Base-by-base conservation (phyloP, 192 early-diverging fungal genomes). In the Coemansia sp. region DNA sequence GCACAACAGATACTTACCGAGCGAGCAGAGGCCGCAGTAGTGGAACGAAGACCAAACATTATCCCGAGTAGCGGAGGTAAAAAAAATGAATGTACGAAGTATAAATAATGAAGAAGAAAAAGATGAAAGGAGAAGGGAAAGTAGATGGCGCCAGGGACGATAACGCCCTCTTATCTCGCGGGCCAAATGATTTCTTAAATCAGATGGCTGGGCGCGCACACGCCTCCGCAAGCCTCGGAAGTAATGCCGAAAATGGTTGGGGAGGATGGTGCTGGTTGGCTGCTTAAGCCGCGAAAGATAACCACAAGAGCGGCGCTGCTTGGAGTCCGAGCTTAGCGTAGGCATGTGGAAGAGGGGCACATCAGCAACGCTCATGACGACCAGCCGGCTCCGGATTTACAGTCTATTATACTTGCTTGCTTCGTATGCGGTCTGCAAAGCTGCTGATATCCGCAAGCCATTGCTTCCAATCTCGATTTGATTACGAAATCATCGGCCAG, bases 21-120 rank as follows among this genome's bases (percentile, higher is more conserved):
- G 58, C 80, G 75, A 61, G 44, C 70, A 67, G 80, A 61, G 56
- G 71, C 72, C 67, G 62, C 71, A 67, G 62, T 70, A 55, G 80
- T 63, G 44, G 80, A 65, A 65, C 80, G 72, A 65, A 83, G 75
- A 77, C 72, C 73, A 67, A 83, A 83, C 80, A 83, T 83, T 61
- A 70, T 65, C 36, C 20, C 19, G 32, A 27, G 38, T 12, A 27
- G 27, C 34, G 32, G 40, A 61, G 58, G 24, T 24, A 22, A 59
- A 40, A 44, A 56, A 48, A 20, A 61, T 36, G 64, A 36, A 36
- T 36, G 34, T 36, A 36, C 34, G 34, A 42, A 42, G 15, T 42
- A 15, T 42, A 67, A 34, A 61, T 12, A 50, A 51, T 27, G 39
- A 27, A 48, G 40, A 62, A 50, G 24, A 44, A 19, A n/a, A 62